Conservation (phyloP, 371 early-diverging fungal species). For the Fennellomyces sp. region DNA sequence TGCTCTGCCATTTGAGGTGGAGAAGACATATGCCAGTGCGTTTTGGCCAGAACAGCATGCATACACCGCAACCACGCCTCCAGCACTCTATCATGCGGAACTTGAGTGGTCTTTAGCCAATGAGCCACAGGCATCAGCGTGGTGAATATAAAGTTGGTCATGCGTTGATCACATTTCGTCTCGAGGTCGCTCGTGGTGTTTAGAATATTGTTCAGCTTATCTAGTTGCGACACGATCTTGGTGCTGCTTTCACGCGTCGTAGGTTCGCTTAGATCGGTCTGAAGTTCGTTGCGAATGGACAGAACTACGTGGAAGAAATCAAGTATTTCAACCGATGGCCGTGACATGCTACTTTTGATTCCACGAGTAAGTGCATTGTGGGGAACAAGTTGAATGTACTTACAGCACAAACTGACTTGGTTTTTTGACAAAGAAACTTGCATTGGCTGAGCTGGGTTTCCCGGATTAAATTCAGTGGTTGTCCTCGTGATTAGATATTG, state of each 20-base stretch:
- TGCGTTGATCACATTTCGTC: neutral
- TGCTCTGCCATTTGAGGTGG: neutral
- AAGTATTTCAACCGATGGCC: neutral
- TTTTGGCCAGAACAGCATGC: neutral
- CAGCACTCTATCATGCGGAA: neutral
- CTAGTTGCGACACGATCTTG: neutral
- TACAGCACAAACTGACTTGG: no score
- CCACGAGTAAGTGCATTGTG: no score
- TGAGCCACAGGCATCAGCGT: slow-evolving; percentile 3
- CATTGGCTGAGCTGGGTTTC: no score
- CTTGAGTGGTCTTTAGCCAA: neutral
- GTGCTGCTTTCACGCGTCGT: neutral
- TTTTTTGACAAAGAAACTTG: no score
- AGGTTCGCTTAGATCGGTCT: neutral
- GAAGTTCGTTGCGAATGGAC: neutral
- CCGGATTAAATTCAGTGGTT: no score
- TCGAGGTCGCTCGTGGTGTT: neutral
- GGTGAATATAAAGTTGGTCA: neutral
- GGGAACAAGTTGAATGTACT: no score
- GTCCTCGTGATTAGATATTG: no score
- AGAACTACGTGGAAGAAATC: neutral
- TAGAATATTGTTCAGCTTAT: neutral
- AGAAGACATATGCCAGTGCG: neutral
- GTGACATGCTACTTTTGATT: neutral
- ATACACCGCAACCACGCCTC: slow-evolving; percentile 7